Evolutionary conservation across 1,139 yeast species (phyloP).

Genomic region (Lodderomyces metapsilosis): DNA sequence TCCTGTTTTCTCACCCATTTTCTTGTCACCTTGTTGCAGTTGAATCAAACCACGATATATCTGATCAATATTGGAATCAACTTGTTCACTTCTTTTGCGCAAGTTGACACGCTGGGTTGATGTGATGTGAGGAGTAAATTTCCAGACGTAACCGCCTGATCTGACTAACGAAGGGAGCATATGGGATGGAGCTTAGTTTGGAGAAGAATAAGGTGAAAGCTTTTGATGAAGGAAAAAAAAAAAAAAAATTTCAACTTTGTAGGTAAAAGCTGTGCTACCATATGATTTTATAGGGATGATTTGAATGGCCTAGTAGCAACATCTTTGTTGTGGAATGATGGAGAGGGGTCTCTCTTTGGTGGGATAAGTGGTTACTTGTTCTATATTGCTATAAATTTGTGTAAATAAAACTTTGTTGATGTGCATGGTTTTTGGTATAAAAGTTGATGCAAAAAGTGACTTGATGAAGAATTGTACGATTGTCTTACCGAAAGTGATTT

Average conservation of each 20-base stretch:
- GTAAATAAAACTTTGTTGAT: too few species aligned
- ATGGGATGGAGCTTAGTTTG: background rate
- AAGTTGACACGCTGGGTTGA: slow-evolving; percentile 78
- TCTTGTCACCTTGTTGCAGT: slow-evolving; percentile 12
- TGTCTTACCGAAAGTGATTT: too few species aligned
- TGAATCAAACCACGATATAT: slow-evolving; percentile 58
- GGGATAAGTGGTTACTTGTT: too few species aligned
- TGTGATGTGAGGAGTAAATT: slow-evolving; percentile 67
- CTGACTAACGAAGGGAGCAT: slow-evolving; percentile 69
- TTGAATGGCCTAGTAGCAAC: too few species aligned
- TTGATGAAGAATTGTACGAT: too few species aligned
- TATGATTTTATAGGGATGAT: background rate
- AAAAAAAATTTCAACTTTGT: background rate
- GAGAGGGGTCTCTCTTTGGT: too few species aligned
- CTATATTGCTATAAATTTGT: too few species aligned
- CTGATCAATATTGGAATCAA: slow-evolving; percentile 75
- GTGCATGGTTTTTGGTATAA: too few species aligned
- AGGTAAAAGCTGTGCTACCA: background rate
- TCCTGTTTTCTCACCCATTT: slow-evolving; percentile 42
- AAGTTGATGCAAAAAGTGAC: too few species aligned
- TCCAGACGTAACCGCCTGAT: slow-evolving; percentile 87
- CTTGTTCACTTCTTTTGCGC: slow-evolving; percentile 75
- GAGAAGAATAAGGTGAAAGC: too few species aligned
- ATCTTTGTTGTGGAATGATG: too few species aligned
- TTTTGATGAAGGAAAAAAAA: background rate